Evolutionary conservation across 164 flowering plant genomes (phyloP).

Genomic region (Vitis amurensis): DNA sequence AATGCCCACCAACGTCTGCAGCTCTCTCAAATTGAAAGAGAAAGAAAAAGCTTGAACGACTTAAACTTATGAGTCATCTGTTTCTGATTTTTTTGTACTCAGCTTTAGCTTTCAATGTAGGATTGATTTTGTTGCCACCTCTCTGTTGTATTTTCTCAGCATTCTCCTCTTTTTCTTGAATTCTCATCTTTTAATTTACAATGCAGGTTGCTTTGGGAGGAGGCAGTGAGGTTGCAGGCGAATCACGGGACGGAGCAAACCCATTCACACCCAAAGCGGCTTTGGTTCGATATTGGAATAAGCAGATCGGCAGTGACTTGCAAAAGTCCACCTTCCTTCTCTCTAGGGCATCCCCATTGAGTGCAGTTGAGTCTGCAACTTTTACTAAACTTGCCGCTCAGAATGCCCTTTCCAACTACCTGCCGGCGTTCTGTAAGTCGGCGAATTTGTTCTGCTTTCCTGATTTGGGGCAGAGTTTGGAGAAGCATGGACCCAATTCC

Average conservation of each 20-base stretch:
- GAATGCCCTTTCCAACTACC: slow-evolving; percentile 44
- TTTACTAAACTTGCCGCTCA: slow-evolving; percentile 58
- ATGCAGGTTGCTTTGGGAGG: slow-evolving; percentile 41
- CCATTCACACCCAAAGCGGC: slow-evolving; percentile 77
- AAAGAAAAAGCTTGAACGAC: too few species aligned
- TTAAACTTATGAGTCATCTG: too few species aligned
- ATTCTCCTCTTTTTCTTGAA: not conserved
- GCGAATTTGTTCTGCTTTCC: slow-evolving; percentile 69
- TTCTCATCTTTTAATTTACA: slow-evolving; percentile 1
- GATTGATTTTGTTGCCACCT: too few species aligned
- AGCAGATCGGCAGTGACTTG: slow-evolving; percentile 43
- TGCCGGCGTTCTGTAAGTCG: slow-evolving; percentile 62
- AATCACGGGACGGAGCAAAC: slow-evolving; percentile 25
- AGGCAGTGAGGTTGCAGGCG: slow-evolving; percentile 11
- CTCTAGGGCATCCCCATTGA: slow-evolving; percentile 74
- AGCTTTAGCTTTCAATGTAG: too few species aligned
- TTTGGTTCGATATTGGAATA: slow-evolving; percentile 78
- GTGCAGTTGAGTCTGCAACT: slow-evolving; percentile 45
- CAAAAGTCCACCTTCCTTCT: slow-evolving; percentile 56
- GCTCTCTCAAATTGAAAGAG: too few species aligned
- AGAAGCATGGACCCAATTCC: slow-evolving; percentile 41
- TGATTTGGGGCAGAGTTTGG: slow-evolving; percentile 45
- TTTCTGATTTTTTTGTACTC: too few species aligned
- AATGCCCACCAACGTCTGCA: too few species aligned
- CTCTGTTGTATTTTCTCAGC: not conserved